These are phyloP conservation scores for Trichoderma virens DNA, from an alignment of 495 filamentous ascomycete species.

Conservation along the genomic window DNA sequence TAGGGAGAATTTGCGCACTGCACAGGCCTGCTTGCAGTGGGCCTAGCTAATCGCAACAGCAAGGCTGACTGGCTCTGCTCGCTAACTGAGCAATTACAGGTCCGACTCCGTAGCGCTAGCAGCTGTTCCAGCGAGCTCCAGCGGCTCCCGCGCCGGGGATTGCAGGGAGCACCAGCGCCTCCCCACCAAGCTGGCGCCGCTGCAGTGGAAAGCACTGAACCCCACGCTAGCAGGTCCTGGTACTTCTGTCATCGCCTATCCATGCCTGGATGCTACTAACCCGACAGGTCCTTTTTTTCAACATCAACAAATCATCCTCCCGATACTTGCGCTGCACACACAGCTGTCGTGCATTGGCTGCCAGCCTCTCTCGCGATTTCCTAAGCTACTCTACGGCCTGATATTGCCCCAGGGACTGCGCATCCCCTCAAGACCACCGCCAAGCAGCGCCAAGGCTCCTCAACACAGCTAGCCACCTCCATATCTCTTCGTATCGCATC, in stretches of 20 bases:
- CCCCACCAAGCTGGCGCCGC: background rate
- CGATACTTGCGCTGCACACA: too few species aligned
- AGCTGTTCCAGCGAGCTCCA: background rate
- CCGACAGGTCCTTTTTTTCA: too few species aligned
- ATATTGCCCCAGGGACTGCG: too few species aligned
- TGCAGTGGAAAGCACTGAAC: background rate
- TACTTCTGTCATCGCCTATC: background rate
- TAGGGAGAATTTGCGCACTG: conserved; percentile 8
- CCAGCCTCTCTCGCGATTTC: too few species aligned
- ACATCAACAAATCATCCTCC: too few species aligned
- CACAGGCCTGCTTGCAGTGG: background rate
- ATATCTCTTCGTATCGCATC: background rate
- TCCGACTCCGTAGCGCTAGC: background rate
- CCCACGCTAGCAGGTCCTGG: background rate
- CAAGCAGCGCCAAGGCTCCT: background rate
- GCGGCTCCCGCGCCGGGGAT: conserved; percentile 1
- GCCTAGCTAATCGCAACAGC: background rate
- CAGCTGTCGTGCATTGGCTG: too few species aligned
- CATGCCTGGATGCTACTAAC: too few species aligned
- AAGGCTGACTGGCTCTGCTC: background rate
- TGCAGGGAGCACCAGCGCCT: background rate
- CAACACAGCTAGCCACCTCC: background rate
- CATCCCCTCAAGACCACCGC: background rate
- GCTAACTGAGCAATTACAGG: too few species aligned
- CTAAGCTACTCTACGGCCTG: background rate